Base-by-base conservation (phyloP, 176 grass and related monocot species). In the Thinopyrum elongatum region DNA sequence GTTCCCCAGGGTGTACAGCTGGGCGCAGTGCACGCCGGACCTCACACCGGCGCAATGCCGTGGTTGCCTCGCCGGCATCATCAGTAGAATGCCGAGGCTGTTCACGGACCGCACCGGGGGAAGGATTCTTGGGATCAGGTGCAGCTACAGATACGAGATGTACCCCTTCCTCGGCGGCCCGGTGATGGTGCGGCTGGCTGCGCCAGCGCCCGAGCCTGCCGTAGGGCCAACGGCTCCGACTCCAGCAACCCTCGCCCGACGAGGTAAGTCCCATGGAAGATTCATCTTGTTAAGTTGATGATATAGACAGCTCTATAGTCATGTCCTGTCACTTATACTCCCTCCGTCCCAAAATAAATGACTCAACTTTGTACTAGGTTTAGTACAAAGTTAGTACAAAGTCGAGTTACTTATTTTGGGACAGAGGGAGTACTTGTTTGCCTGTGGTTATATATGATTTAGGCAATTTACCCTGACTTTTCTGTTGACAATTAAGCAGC, bases 21-120 rank as follows among this genome's bases (percentile, higher is more conserved):
- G 86, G 49, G 65, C 53, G n/a, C 90, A 95, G 90, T 95, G 93
- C 90, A 92, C 82, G n/a, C 83, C 88, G 33, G 88, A 91, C 72
- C 7, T 81, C 77, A 49, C 82, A 7, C 39, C n/a, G 15, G 53
- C 27, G 21, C n/a, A 23, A 10, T 92, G 93, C 70, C 44, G 47
- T 8, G 16, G n/a, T 1, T 95, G 93, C 47, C 84, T 95, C 34
- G 27, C 47, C 39, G 11, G 41, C 13, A 31, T 79, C 8, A 79
- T 86, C 31, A 53, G 10, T 7, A 0, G 11, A 17, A 60, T 74
- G 14, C 71, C 84, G 13, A 27, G 1, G 7, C 1, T 0, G 1
- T 86, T 78, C 15, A 8, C 41, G 38, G 62, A 29, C 15, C 4
- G 23, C 9, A 21, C 62, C 65, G 79, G 80, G 0, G 93, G 34